phyloP scores from a whole-genome alignment of 441 rosid genomes.

The Breynia disticha region DNA sequence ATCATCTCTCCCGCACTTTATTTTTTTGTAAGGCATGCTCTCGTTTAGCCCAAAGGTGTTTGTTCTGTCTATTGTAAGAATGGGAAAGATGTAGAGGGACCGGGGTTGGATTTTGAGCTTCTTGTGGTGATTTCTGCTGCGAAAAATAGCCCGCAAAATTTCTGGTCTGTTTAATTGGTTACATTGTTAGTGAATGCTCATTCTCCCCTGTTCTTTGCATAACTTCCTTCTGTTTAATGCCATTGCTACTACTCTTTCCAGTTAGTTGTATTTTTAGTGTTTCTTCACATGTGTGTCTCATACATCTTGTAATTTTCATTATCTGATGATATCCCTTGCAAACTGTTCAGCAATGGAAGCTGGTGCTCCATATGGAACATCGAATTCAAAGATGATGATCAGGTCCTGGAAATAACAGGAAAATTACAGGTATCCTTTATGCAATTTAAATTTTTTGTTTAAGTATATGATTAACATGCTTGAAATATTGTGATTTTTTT shows the following conservation, averaged over 20 bases:
- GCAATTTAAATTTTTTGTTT: not conserved
- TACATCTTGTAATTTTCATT: not conserved
- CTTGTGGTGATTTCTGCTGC: constrained; percentile 77
- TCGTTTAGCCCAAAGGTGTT: constrained; percentile 89
- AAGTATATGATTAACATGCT: not conserved
- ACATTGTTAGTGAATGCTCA: not conserved
- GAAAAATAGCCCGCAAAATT: constrained; percentile 85
- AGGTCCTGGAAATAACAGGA: constrained; percentile 62
- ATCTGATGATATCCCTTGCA: constrained; percentile 13
- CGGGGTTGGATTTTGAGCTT: constrained; percentile 81
- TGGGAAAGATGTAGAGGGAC: constrained; percentile 78
- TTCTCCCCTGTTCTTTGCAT: not conserved
- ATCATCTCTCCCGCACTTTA: too few relatives aligned
- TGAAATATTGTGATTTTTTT: not conserved
- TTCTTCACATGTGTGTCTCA: not conserved
- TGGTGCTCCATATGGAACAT: constrained; percentile 94
- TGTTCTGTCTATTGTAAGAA: constrained; percentile 63
- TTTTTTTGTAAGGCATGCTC: too few relatives aligned
- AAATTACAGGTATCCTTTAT: constrained; percentile 59
- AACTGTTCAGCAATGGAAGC: constrained; percentile 69
- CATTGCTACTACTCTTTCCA: too few relatives aligned
- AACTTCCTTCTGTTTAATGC: not conserved
- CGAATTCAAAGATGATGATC: constrained; percentile 71
- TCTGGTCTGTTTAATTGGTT: constrained; percentile 50
- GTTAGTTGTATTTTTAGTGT: not conserved